Evolutionary conservation across 2,329 filamentous ascomycete genomes (phyloP), one percentile per base, ranked within the genome.

Genomic region (Pseudocercospora musae): DNA sequence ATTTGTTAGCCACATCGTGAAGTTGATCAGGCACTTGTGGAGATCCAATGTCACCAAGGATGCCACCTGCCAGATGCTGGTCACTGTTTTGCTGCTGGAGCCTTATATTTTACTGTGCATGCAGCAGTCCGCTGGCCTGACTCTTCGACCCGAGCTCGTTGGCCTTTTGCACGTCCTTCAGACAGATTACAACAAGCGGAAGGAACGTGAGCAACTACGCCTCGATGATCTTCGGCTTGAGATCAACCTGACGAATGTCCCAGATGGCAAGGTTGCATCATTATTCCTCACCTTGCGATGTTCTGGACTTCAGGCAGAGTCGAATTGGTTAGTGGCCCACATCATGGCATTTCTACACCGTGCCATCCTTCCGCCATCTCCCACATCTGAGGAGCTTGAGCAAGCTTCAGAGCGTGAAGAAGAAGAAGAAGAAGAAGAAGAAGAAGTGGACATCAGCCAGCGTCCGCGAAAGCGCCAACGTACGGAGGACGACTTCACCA

Each of bases 1-100:
- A 33, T 78, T 89, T 40, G 82, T 89, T 15, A 78, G 81, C 59
- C 81, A 85, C 6, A 74, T 93, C 7, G 72, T 96, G 23, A 89
- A 91, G 1, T 75, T 93, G 49, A 86, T 96, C 66, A 85, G 84
- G 59, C 83, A 85, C 55, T 86, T 92, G 78, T 99, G 94, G 93
- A 72, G 66, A 40, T 65, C 67, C 5, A 54, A 87, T 66, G 83
- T 85, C n/a, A 87, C 89, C 68, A 90, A 94, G 31, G 52, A 54
- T 18, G 57, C 61, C 25, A 25, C 46, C 23, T 37, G 53, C 66
- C 91, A 82, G 62, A 89, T 96, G 74, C 80, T 96, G 33, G 87
- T 87, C 68, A 86, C 86, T 0, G 78, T 96, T 27, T 86, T 90
- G 65, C 79, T 85, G n/a, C 80, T 87, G 31, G 77, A 77, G 62